phyloP scores from a whole-genome alignment of 345 rosid genomes.

The Cardamine chenopodiifolia region DNA sequence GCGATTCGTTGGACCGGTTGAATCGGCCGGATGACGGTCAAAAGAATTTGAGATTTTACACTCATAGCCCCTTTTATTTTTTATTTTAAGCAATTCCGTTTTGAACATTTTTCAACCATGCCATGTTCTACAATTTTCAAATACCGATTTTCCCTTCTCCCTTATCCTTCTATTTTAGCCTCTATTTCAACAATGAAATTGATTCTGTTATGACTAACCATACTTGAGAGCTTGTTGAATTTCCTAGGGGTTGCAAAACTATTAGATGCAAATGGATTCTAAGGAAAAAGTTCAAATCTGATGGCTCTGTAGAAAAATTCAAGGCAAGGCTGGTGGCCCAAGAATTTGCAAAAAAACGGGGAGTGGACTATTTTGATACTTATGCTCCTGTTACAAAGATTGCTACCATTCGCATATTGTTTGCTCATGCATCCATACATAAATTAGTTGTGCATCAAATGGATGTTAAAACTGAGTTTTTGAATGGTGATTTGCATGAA shows the following conservation, averaged over 20 bases:
- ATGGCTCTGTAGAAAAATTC: not conserved
- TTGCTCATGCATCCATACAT: not conserved
- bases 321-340: not conserved
- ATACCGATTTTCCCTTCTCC: no score
- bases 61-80: no score
- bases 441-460: not conserved
- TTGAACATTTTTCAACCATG: no score
- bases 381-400: not conserved
- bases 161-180: no score
- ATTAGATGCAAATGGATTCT: not conserved
- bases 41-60: no score
- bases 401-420: not conserved
- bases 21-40: no score
- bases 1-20: no score
- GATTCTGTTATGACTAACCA: not conserved
- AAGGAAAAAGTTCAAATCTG: not conserved
- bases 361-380: not conserved
- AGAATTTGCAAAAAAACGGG: not conserved
- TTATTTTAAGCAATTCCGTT: no score
- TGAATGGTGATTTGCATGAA: not conserved
- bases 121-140: no score
- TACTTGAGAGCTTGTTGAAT: not conserved
- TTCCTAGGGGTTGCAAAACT: not conserved
- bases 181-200: no score
- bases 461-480: not conserved